Evolutionary conservation across 2,329 filamentous ascomycete genomes (phyloP).

Genomic region (Chrysoporthe puriensis): DNA sequence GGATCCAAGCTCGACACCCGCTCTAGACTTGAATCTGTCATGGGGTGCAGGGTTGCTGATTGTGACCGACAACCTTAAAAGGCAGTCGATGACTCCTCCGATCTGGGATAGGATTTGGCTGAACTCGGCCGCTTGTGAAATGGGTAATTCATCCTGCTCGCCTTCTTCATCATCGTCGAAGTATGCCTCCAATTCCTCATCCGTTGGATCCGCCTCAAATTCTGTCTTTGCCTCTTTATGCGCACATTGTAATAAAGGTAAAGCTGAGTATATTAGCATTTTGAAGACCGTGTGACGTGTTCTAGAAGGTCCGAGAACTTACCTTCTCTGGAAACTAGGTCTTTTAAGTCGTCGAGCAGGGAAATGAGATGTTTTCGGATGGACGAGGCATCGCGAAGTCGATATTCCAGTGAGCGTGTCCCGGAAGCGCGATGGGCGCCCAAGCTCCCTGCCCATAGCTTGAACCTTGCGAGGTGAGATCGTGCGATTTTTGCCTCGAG

Average conservation of each 20-base stretch:
- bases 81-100: slow-evolving; percentile 9
- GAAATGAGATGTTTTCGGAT: slow-evolving; percentile 6
- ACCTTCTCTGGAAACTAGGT: background rate
- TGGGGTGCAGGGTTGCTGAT: slow-evolving; percentile 15
- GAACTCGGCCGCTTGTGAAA: background rate
- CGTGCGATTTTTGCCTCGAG: background rate
- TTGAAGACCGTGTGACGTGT: background rate
- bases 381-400: slow-evolving; percentile 16
- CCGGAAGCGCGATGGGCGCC: slow-evolving; percentile 8
- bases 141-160: background rate
- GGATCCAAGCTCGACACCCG: background rate
- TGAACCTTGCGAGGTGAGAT: slow-evolving; percentile 9
- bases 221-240: slow-evolving; percentile 3
- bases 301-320: background rate
- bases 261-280: background rate
- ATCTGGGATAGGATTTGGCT: background rate
- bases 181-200: background rate
- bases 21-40: slow-evolving; percentile 13
- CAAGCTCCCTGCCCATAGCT: slow-evolving; percentile 15
- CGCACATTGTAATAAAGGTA: background rate
- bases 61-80: slow-evolving; percentile 9
- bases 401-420: slow-evolving; percentile 7
- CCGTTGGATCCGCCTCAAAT: background rate
- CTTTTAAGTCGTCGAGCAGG: slow-evolving; percentile 1
- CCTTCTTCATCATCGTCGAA: background rate